phyloP scores from a whole-genome alignment of 1,284 basidiomycete genomes.

The Pseudozyma sp. region DNA sequence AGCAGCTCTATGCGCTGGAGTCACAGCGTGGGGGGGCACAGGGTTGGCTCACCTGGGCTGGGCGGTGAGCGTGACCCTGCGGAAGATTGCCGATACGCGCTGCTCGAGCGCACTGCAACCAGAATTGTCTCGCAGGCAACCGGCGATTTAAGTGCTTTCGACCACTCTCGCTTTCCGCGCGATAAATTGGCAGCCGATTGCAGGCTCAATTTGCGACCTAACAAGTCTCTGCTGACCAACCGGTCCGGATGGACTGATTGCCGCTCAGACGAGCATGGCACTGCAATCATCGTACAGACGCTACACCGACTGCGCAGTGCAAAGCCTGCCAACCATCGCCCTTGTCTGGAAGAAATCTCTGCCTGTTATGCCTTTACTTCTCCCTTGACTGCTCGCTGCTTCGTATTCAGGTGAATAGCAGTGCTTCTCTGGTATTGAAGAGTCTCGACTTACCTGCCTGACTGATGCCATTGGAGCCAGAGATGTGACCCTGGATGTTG shows the following conservation, averaged over 20 bases:
- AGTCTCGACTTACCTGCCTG: constrained; percentile 43
- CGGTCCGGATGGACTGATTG: background rate
- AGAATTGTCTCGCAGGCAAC: background rate
- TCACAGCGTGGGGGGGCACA: constrained; percentile 1
- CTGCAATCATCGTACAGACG: no score
- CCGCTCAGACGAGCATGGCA: background rate
- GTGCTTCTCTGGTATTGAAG: no score
- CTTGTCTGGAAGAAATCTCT: no score
- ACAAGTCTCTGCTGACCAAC: background rate
- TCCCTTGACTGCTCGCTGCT: no score
- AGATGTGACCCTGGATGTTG: constrained; percentile 52
- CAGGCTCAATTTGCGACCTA: background rate
- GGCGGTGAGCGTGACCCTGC: constrained; percentile 37
- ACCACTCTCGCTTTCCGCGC: background rate
- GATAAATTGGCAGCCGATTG: background rate
- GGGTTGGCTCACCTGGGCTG: background rate
- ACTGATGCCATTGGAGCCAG: constrained; percentile 35
- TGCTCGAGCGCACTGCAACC: background rate
- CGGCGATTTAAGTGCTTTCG: constrained; percentile 9
- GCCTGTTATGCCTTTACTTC: no score
- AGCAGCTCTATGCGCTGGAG: constrained; percentile 5
- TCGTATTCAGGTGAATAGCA: no score
- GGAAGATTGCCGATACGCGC: constrained; percentile 41
- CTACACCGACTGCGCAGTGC: no score
- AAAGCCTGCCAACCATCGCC: no score